phyloP scores from a whole-genome alignment of 2,329 filamentous ascomycete genomes.

The Penicillium sumatraense region DNA sequence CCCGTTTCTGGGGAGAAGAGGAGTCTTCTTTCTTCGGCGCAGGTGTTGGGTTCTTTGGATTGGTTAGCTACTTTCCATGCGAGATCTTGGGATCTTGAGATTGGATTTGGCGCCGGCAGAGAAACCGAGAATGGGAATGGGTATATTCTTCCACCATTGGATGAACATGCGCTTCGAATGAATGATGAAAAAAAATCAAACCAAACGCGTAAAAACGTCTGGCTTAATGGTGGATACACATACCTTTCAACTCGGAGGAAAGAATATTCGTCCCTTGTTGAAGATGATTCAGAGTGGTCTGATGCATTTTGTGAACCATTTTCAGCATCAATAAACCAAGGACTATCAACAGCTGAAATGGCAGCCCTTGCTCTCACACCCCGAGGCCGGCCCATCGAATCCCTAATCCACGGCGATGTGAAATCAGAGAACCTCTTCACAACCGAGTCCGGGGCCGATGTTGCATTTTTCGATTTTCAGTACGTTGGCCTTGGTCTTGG shows the following conservation, averaged over 20 bases:
- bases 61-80: constrained; percentile 68
- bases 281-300: constrained; percentile 62
- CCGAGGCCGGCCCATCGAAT: constrained; percentile 52
- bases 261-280: constrained; percentile 58
- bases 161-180: constrained; percentile 47
- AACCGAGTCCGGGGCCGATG: constrained; percentile 51
- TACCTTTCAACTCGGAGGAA: constrained; percentile 66
- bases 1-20: constrained; percentile 55
- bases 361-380: constrained; percentile 59
- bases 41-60: constrained; percentile 60
- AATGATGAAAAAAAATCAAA: too few relatives aligned
- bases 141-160: constrained; percentile 56
- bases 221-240: constrained; percentile 71
- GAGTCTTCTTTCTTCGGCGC: constrained; percentile 49
- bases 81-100: constrained; percentile 47
- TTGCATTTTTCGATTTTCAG: constrained; percentile 72
- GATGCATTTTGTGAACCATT: constrained; percentile 48
- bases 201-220: constrained; percentile 43
- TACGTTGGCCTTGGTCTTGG: constrained; percentile 68
- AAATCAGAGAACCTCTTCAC: constrained; percentile 72
- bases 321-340: constrained; percentile 29
- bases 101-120: not conserved
- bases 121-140: not conserved
- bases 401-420: constrained; percentile 70
- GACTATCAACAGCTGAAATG: constrained; percentile 51